Percentiles rank a stretch among this genome's conserved stretches.
phyloP scores from a whole-genome alignment of 306 rosid genomes.

The Adenanthera pavonina region DNA sequence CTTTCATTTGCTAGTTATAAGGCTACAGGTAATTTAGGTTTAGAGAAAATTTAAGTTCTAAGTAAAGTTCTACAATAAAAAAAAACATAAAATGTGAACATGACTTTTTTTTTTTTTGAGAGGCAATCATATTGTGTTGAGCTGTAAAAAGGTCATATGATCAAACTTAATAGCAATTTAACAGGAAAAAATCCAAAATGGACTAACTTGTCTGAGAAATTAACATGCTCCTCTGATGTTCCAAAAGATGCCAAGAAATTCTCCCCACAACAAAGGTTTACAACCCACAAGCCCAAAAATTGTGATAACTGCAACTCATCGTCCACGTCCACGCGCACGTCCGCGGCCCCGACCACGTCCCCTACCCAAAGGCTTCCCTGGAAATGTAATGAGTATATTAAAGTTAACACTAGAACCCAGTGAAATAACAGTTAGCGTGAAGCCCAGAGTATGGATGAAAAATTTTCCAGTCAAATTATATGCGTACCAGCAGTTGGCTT shows the following conservation, averaged over 20 bases:
- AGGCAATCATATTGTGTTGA: not conserved
- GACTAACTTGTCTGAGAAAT: not conserved
- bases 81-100: not conserved
- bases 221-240: not conserved
- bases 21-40: not conserved
- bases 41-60: not conserved
- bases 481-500: slow-evolving; percentile 23
- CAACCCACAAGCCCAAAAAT: slow-evolving; percentile 1
- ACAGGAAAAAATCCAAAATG: not conserved
- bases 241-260: not conserved
- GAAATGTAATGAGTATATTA: not conserved
- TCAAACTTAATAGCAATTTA: not conserved
- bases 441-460: not conserved
- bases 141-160: not conserved
- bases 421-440: not conserved
- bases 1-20: not conserved
- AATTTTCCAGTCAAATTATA: not conserved
- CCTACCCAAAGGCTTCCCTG: slow-evolving; percentile 9
- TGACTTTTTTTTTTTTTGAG: not conserved
- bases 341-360: slow-evolving; percentile 5
- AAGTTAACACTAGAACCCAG: not conserved
- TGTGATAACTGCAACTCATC: not conserved
- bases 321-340: not conserved
- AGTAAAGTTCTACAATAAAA: not conserved
- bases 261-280: not conserved